Evolutionary conservation across 306 rosid species (phyloP).

Genomic region (Vigna angularis): DNA sequence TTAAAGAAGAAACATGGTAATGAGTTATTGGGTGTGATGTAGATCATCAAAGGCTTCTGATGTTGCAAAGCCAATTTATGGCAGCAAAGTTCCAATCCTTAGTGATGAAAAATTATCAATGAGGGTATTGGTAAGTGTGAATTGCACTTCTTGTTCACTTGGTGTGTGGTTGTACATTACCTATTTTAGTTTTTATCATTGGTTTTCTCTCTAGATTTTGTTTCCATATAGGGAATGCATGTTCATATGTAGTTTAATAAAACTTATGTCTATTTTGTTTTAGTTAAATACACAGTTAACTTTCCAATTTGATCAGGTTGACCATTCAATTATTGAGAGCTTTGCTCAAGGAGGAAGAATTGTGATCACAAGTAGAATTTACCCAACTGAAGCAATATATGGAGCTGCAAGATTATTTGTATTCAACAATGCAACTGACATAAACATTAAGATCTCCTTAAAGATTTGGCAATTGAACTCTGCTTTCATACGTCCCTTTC

Average conservation of each 20-base stretch:
- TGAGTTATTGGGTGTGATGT: constrained; percentile 40
- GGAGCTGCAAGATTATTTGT: constrained; percentile 71
- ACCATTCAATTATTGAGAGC: constrained; percentile 83
- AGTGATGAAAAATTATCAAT: constrained; percentile 67
- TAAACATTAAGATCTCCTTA: constrained; percentile 59
- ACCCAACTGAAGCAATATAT: constrained; percentile 82
- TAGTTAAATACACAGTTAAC: background rate
- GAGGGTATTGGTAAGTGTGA: constrained; percentile 67
- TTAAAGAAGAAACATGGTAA: background rate
- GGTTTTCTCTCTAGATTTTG: background rate
- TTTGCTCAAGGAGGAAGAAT: constrained; percentile 80
- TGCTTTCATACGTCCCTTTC: constrained; percentile 68
- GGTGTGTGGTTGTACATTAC: background rate
- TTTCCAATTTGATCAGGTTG: constrained; percentile 55
- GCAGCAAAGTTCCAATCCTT: constrained; percentile 65
- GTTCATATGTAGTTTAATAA: background rate
- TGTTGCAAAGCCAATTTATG: constrained; percentile 59
- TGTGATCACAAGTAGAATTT: constrained; percentile 69
- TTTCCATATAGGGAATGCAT: background rate
- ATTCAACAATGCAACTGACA: constrained; percentile 76
- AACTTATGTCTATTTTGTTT: background rate
- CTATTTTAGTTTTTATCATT: background rate
- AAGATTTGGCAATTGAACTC: constrained; percentile 73
- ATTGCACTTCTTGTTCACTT: background rate
- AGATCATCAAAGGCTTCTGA: constrained; percentile 78